These are phyloP conservation scores for Tubosaeta sp. DNA, from an alignment of 768 basidiomycete species.

Conservation along the genomic window DNA sequence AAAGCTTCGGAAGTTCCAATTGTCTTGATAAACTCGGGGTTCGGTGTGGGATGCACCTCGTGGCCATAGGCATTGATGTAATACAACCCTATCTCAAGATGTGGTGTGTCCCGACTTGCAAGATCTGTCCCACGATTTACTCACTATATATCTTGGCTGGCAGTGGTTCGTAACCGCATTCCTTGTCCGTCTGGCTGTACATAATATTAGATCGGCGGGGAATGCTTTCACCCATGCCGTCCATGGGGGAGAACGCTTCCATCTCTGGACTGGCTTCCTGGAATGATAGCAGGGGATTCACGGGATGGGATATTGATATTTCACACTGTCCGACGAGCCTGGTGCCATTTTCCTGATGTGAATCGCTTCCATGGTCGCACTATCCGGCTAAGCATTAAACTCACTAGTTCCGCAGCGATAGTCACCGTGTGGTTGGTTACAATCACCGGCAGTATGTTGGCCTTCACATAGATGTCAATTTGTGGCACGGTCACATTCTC, in stretches of 20 bases:
- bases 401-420: constrained; percentile 82
- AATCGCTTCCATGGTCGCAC: constrained; percentile 10
- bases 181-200: constrained; percentile 56
- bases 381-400: constrained; percentile 51
- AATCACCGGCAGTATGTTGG: constrained; percentile 84
- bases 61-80: constrained; percentile 91
- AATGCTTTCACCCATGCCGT: constrained; percentile 49
- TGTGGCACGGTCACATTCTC: constrained; percentile 8
- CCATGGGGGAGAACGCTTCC: constrained; percentile 44
- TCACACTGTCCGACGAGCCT: constrained; percentile 89
- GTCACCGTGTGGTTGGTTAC: constrained; percentile 96
- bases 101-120: not conserved
- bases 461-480: constrained; percentile 34
- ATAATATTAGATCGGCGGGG: constrained; percentile 55
- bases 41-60: constrained; percentile 88
- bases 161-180: constrained; percentile 48
- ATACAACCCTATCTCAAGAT: constrained; percentile 53
- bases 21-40: constrained; percentile 69
- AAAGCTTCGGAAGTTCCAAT: constrained; percentile 60
- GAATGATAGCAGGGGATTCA: constrained; percentile 32
- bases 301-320: constrained; percentile 91
- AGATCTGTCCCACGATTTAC: constrained; percentile 30
- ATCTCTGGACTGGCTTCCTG: constrained; percentile 27
- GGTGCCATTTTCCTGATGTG: constrained; percentile 61
- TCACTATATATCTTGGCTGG: constrained; percentile 59